These are phyloP conservation scores for Phaseolus lunatus DNA, from an alignment of 306 rosid genomes.

Conservation along the genomic window DNA sequence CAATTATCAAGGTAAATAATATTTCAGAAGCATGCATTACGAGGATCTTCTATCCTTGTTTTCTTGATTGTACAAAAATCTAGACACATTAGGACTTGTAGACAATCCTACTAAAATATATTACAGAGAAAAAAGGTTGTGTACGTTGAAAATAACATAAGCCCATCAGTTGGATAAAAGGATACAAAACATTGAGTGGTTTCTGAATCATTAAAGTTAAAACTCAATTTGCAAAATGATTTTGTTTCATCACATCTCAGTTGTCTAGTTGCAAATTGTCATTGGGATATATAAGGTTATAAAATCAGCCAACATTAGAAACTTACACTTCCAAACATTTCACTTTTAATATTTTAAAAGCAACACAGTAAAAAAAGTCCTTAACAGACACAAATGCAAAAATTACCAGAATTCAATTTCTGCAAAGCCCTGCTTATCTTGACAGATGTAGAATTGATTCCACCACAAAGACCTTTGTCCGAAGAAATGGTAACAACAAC, in stretches of 20 bases:
- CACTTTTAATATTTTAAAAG: not conserved
- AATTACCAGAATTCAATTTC: slow-evolving; percentile 79
- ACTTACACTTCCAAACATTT: not conserved
- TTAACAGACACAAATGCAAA: slow-evolving; percentile 16
- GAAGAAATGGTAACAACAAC: slow-evolving; percentile 87
- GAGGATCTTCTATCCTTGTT: not conserved
- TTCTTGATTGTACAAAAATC: not conserved
- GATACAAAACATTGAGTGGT: not conserved
- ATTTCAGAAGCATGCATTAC: not conserved
- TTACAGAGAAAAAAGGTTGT: not conserved
- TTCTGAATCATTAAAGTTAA: not conserved
- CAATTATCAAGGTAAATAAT: not conserved
- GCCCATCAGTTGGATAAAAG: slow-evolving; percentile 2
- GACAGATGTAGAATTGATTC: slow-evolving; percentile 95
- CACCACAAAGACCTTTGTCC: slow-evolving; percentile 99
- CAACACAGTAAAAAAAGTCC: not conserved
- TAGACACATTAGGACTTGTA: not conserved
- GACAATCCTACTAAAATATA: not conserved
- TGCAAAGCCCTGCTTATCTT: slow-evolving; percentile 82
- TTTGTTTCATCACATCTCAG: not conserved
- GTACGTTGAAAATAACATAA: not conserved
- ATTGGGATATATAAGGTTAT: slow-evolving; percentile 3
- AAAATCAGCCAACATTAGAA: slow-evolving; percentile 18
- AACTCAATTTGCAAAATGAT: not conserved
- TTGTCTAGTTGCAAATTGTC: not conserved